A percentile compares a stretch with the other conserved stretches of the same genome.
These are phyloP conservation scores for Cladophialophora bantiana DNA, from an alignment of 2,329 filamentous ascomycete species.

Conservation along the genomic window DNA sequence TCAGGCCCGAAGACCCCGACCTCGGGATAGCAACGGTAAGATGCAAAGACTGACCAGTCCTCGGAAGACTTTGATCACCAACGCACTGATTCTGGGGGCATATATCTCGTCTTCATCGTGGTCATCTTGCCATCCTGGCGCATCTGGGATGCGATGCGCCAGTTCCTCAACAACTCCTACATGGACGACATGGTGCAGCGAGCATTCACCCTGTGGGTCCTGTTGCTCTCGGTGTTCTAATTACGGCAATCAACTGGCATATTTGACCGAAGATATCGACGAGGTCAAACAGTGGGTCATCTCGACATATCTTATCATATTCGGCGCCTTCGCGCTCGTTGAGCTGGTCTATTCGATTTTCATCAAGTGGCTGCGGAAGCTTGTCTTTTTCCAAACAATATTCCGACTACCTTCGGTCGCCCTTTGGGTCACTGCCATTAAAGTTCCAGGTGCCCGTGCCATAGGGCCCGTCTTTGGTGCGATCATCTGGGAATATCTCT, in stretches of 20 bases:
- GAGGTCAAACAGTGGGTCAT: constrained; percentile 49
- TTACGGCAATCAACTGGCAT: constrained; percentile 57
- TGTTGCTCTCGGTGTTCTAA: constrained; percentile 58
- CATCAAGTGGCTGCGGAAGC: constrained; percentile 50
- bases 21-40: constrained; percentile 50
- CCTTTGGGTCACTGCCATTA: constrained; percentile 52
- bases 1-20: constrained; percentile 57
- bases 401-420: constrained; percentile 54
- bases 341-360: constrained; percentile 41
- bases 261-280: constrained; percentile 52
- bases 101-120: constrained; percentile 53
- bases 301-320: constrained; percentile 57
- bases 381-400: constrained; percentile 53
- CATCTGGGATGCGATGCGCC: constrained; percentile 59
- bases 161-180: constrained; percentile 62
- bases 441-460: constrained; percentile 50
- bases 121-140: constrained; percentile 59
- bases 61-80: neutral
- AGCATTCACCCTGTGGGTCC: constrained; percentile 58
- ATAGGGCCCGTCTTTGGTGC: constrained; percentile 53
- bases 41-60: neutral
- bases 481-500: constrained; percentile 52
- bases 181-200: constrained; percentile 59
- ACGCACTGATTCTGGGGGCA: neutral
- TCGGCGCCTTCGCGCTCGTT: constrained; percentile 50